phyloP scores from a whole-genome alignment of 306 rosid genomes.

The Hippophae tibetana region DNA sequence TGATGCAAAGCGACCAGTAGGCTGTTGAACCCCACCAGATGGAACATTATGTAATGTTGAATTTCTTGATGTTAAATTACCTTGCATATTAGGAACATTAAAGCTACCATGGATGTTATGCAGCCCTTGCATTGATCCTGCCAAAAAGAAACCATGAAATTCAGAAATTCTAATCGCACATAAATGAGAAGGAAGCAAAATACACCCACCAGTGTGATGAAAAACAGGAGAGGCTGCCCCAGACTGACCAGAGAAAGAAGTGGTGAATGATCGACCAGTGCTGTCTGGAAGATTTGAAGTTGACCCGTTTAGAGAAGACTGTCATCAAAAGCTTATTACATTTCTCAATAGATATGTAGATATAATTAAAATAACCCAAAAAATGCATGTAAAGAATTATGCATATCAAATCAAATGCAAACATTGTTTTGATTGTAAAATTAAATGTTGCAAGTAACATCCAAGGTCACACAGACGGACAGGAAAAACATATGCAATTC shows the following conservation, averaged over 20 bases:
- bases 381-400: too few species aligned
- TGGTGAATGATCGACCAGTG: constrained; percentile 65
- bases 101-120: constrained; percentile 86
- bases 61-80: constrained; percentile 66
- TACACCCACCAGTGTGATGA: constrained; percentile 79
- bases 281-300: constrained; percentile 81
- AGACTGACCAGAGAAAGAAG: constrained; percentile 94
- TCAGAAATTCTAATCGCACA: constrained; percentile 23
- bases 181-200: constrained; percentile 23
- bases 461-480: too few species aligned
- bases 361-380: too few species aligned
- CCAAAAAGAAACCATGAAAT: constrained; percentile 27
- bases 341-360: too few species aligned
- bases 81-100: constrained; percentile 80
- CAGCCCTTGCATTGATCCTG: constrained; percentile 75
- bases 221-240: constrained; percentile 85
- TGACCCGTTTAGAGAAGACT: constrained; percentile 64
- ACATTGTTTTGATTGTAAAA: too few species aligned
- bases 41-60: constrained; percentile 65
- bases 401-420: too few species aligned
- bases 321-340: too few species aligned
- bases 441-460: too few species aligned
- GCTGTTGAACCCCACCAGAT: constrained; percentile 91
- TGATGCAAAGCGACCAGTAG: constrained; percentile 74
- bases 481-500: too few species aligned